Evolutionary conservation across 2,329 filamentous ascomycete genomes (phyloP), one percentile per base, ranked within the genome.

Genomic region (Rosellinia necatrix): DNA sequence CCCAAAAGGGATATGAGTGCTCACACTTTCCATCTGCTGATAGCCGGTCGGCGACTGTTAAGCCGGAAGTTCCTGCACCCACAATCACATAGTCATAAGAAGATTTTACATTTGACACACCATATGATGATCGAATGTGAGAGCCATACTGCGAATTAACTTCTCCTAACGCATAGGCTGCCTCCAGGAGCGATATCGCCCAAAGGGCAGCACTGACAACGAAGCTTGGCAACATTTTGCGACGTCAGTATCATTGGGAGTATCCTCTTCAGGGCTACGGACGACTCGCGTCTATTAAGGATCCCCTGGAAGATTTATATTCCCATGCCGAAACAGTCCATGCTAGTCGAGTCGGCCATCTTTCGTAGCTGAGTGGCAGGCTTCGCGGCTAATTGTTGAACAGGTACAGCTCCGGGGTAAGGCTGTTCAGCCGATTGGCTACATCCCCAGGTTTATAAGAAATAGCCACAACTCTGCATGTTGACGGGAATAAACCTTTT

Each of bases 1-100:
- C 12, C 21, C 13, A 8, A 17, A 15, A 5, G 3, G 13, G 15
- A 25, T 4, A 25, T n/a, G 21, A 30, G 9, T 29, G 21, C 65
- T 63, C 42, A 68, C 66, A 60, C 49, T 66, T 63, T 4, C 66
- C 62, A 37, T 70, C 66, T 34, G 50, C 61, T 27, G 67, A 67
- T n/a, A 70, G 44, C 10, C 66, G 62, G 34, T 70, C 67, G 7
- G 67, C 67, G 9, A 69, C 51, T 1, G 67, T 68, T 35, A 70
- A 37, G 2, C 66, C 67, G 2, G 67, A 58, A 1, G 67, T 70
- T 6, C 67, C 67, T 4, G 60, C 67, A 25, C 66, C 67, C 7
- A 69, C 53, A 15, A 69, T 61, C 12, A 69, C 64, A 56, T 69
- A 68, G 51, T 69, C 67, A 21, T 68, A 69, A 0, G 64, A 65